phyloP scores from a whole-genome alignment of 2,329 filamentous ascomycete genomes.

The Phialemonium atrogriseum region DNA sequence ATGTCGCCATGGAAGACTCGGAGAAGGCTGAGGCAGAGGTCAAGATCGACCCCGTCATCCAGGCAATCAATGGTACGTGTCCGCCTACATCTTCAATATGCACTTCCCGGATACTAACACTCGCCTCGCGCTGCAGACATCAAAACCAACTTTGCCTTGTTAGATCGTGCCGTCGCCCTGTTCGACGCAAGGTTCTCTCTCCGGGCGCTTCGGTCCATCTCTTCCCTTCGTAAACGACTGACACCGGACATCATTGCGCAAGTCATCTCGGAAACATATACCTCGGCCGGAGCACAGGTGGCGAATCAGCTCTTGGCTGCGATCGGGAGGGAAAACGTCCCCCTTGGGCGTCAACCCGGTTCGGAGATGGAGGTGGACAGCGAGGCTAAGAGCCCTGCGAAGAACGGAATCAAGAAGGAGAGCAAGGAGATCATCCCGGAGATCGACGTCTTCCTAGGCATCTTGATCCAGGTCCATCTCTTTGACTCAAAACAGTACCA shows the following conservation, averaged over 20 bases:
- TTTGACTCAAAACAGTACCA: conserved; percentile 79
- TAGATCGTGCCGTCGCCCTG: conserved; percentile 84
- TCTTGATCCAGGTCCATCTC: conserved; percentile 78
- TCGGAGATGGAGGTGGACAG: conserved; percentile 68
- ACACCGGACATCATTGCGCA: conserved; percentile 73
- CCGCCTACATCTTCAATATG: background rate
- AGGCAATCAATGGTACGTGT: conserved; percentile 48
- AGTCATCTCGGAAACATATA: conserved; percentile 74
- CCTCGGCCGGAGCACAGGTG: conserved; percentile 50
- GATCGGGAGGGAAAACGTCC: conserved; percentile 58
- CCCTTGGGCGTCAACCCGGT: conserved; percentile 48
- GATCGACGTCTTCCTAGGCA: conserved; percentile 80
- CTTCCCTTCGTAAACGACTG: conserved; percentile 86
- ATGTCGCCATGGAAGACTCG: conserved; percentile 62
- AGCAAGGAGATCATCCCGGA: conserved; percentile 75
- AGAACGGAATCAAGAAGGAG: conserved; percentile 51
- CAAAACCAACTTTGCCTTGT: conserved; percentile 83
- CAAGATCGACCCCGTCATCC: conserved; percentile 52
- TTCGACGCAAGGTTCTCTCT: conserved; percentile 96
- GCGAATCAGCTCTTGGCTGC: conserved; percentile 64
- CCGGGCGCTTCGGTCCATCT: conserved; percentile 88
- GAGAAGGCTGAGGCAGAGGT: conserved; percentile 40
- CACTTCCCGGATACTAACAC: too few relatives aligned
- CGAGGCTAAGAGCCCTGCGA: conserved; percentile 42
- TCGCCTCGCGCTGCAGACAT: conserved; percentile 56